phyloP scores from a whole-genome alignment of 306 rosid species.

The Pyrus betulifolia region DNA sequence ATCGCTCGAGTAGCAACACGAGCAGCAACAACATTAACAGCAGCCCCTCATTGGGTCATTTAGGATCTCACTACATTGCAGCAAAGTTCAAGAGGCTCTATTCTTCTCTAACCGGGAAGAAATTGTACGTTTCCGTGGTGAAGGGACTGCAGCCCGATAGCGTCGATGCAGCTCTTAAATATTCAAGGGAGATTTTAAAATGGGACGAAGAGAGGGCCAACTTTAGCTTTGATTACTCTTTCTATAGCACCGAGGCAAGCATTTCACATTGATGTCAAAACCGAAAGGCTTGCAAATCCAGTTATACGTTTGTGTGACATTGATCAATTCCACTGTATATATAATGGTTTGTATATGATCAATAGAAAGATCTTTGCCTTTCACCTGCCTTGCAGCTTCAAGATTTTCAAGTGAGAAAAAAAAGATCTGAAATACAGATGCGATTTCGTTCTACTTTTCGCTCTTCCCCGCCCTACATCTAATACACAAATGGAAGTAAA shows the following conservation, averaged over 20 bases:
- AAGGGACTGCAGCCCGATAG: slow-evolving; percentile 73
- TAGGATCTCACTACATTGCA: slow-evolving; percentile 66
- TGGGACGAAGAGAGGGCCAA: slow-evolving; percentile 84
- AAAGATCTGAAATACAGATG: not conserved
- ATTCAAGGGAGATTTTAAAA: slow-evolving; percentile 78
- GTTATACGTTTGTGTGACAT: not conserved
- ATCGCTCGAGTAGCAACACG: slow-evolving; percentile 37
- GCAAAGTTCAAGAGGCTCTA: slow-evolving; percentile 89
- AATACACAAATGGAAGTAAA: not conserved
- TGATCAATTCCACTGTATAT: slow-evolving; percentile 14
- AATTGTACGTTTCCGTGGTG: slow-evolving; percentile 68
- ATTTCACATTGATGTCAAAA: slow-evolving; percentile 39
- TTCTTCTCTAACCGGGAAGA: slow-evolving; percentile 63
- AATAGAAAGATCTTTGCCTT: slow-evolving; percentile 11
- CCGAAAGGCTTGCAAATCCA: slow-evolving; percentile 21
- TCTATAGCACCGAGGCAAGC: slow-evolving; percentile 77
- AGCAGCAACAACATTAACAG: slow-evolving; percentile 51
- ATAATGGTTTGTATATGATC: slow-evolving; percentile 24
- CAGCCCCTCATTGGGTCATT: slow-evolving; percentile 62
- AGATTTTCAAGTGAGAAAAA: not conserved
- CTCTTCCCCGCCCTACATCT: not conserved
- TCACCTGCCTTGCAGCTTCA: not conserved
- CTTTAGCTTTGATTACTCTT: slow-evolving; percentile 73
- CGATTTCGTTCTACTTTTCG: not conserved
- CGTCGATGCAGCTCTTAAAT: slow-evolving; percentile 75